Conservation (phyloP, 495 filamentous ascomycete genomes). For the Achaetomiella virescens region DNA sequence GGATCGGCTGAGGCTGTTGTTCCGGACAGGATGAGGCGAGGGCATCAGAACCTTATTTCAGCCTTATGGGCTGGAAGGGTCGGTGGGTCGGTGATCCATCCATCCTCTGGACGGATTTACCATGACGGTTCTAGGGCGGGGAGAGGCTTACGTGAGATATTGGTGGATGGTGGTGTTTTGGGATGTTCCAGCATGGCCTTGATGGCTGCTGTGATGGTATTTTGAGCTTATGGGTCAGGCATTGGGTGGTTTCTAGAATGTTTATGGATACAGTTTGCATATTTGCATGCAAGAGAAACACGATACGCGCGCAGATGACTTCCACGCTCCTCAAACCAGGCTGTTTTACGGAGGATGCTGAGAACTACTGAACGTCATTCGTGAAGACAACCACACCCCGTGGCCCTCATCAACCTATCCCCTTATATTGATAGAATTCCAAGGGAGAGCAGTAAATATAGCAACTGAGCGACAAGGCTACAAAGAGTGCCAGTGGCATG, state of each 20-base stretch:
- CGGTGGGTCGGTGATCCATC: not conserved
- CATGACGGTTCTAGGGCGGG: not conserved
- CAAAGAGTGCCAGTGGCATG: no score
- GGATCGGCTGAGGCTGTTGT: no score
- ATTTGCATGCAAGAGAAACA: not conserved
- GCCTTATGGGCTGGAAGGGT: not conserved
- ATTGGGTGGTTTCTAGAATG: not conserved
- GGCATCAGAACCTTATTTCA: slow-evolving; percentile 3
- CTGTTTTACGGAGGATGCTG: no score
- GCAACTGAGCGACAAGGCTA: no score
- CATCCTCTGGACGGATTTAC: not conserved
- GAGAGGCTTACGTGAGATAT: not conserved
- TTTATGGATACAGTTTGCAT: not conserved
- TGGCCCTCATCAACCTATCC: no score
- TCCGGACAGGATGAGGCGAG: not conserved
- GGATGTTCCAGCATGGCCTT: slow-evolving; percentile 10
- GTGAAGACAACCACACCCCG: no score
- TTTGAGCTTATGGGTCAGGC: not conserved
- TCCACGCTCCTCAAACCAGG: no score
- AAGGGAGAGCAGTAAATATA: no score
- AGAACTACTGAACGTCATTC: no score
- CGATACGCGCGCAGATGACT: no score
- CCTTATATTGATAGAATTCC: no score
- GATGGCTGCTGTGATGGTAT: slow-evolving; percentile 3
- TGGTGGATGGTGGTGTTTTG: no score